These are phyloP conservation scores for Citeromyces hawaiiensis DNA, from an alignment of 1,139 yeast species.

Conservation along the genomic window DNA sequence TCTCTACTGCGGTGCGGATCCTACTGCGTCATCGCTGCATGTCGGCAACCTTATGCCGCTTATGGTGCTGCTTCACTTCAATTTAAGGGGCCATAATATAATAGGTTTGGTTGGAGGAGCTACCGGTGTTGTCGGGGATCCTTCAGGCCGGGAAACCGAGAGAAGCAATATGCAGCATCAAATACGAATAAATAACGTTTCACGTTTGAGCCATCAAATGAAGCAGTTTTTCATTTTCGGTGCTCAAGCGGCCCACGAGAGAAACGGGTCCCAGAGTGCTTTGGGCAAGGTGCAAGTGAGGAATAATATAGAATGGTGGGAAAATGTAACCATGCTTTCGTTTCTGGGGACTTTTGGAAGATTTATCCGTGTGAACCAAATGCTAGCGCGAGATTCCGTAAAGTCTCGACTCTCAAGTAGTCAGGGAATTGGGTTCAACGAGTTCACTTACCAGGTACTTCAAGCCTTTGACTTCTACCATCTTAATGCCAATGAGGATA, in stretches of 20 bases:
- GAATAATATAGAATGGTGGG: slow-evolving; percentile 85
- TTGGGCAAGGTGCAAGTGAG: slow-evolving; percentile 21
- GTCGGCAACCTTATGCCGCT: slow-evolving; percentile 83
- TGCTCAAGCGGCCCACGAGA: slow-evolving; percentile 39
- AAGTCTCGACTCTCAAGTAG: slow-evolving; percentile 57
- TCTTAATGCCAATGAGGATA: slow-evolving; percentile 43
- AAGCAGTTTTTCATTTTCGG: slow-evolving; percentile 48
- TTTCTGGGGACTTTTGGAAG: slow-evolving; percentile 71
- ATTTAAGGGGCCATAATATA: slow-evolving; percentile 70
- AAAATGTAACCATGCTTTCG: slow-evolving; percentile 55
- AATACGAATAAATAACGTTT: slow-evolving; percentile 45
- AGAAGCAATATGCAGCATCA: slow-evolving; percentile 41
- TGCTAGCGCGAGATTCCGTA: slow-evolving; percentile 85
- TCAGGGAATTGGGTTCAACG: slow-evolving; percentile 82
- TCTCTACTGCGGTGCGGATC: slow-evolving; percentile 92
- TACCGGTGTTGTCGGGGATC: slow-evolving; percentile 94
- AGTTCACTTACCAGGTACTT: slow-evolving; percentile 80
- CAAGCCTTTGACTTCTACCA: slow-evolving; percentile 95
- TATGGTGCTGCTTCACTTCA: slow-evolving; percentile 74
- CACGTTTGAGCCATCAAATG: slow-evolving; percentile 50
- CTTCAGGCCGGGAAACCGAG: slow-evolving; percentile 81
- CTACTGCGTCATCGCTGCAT: slow-evolving; percentile 83
- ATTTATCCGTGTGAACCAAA: slow-evolving; percentile 69
- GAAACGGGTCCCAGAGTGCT: no score
- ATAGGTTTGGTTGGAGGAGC: slow-evolving; percentile 94